Evolutionary conservation across 306 rosid genomes (phyloP).

Genomic region (Cucurbita ficifolia): DNA sequence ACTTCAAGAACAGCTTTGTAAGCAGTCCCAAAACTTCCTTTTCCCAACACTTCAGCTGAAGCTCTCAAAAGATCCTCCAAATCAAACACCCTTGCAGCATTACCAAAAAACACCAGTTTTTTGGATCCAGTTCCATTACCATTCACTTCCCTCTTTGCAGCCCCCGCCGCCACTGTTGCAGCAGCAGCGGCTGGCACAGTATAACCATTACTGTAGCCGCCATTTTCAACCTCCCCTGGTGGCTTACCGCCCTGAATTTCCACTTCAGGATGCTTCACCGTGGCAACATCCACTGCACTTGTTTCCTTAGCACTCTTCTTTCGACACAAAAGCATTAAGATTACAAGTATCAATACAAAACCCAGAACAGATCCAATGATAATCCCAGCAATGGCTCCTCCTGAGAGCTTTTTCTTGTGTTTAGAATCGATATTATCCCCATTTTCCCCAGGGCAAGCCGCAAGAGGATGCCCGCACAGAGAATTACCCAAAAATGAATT

Average conservation of each 20-base stretch:
- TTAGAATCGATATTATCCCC: background rate
- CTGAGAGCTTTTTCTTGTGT: conserved; percentile 17
- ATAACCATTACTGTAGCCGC: conserved; percentile 11
- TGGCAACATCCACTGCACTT: conserved; percentile 22
- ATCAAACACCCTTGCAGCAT: conserved; percentile 27
- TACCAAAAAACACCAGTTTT: conserved; percentile 29
- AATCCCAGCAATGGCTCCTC: conserved; percentile 35
- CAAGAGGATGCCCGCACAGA: conserved; percentile 27
- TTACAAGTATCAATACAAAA: conserved; percentile 3
- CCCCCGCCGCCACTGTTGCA: conserved; percentile 12
- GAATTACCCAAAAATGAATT: conserved; percentile 20
- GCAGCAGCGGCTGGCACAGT: conserved; percentile 16
- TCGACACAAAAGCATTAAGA: conserved; percentile 25
- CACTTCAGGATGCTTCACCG: conserved; percentile 21
- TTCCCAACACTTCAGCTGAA: conserved; percentile 45
- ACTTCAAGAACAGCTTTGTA: conserved; percentile 37
- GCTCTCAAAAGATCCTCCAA: conserved; percentile 45
- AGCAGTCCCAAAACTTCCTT: conserved; percentile 41
- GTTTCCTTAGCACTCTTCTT: conserved; percentile 24
- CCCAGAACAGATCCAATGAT: conserved; percentile 29
- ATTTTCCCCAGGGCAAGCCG: conserved; percentile 13
- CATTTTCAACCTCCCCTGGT: conserved; percentile 11
- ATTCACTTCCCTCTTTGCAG: conserved; percentile 12
- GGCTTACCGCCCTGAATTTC: conserved; percentile 15
- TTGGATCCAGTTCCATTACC: conserved; percentile 8